Conservation (phyloP, 805 yeast genomes). For the Naumovozyma dairenensis region DNA sequence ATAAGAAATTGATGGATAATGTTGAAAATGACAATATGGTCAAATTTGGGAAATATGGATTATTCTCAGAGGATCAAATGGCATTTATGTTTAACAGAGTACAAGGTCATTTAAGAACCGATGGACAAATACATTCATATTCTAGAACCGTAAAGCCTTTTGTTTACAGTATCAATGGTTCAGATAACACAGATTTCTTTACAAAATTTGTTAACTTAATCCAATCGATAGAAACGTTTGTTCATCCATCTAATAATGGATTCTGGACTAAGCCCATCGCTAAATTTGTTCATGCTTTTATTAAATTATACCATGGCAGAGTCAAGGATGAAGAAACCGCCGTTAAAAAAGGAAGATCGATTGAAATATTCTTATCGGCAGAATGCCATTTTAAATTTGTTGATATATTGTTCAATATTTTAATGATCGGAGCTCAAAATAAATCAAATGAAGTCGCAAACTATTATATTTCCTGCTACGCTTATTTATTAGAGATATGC, state of each 20-base stretch:
- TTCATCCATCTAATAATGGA: slow-evolving; percentile 90
- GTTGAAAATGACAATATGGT: slow-evolving; percentile 14
- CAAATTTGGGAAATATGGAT: slow-evolving; percentile 44
- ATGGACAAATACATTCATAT: slow-evolving; percentile 32
- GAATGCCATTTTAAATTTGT: slow-evolving; percentile 30
- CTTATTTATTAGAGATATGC: slow-evolving; percentile 52
- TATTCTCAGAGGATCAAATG: slow-evolving; percentile 55
- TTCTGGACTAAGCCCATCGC: slow-evolving; percentile 73
- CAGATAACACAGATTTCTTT: slow-evolving; percentile 36
- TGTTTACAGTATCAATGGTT: slow-evolving; percentile 53
- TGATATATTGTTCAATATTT: slow-evolving; percentile 37
- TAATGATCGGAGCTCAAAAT: slow-evolving; percentile 69
- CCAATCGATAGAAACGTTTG: slow-evolving; percentile 68
- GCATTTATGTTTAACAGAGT: slow-evolving; percentile 49
- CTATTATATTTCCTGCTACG: slow-evolving; percentile 48
- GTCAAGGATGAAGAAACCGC: slow-evolving; percentile 37
- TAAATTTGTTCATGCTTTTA: slow-evolving; percentile 50
- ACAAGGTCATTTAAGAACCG: slow-evolving; percentile 31
- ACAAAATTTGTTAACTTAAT: slow-evolving; percentile 44
- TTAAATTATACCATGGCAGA: slow-evolving; percentile 52
- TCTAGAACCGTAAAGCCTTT: slow-evolving; percentile 38
- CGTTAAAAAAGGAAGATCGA: slow-evolving; percentile 12
- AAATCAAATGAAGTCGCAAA: slow-evolving; percentile 49
- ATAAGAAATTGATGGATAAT: slow-evolving; percentile 23
- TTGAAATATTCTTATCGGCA: slow-evolving; percentile 20